A percentile compares a stretch with the other conserved stretches of the same genome.
Evolutionary conservation across 352 stramenopile genomes (phyloP).

Genomic region (Phytophthora aleatoria): DNA sequence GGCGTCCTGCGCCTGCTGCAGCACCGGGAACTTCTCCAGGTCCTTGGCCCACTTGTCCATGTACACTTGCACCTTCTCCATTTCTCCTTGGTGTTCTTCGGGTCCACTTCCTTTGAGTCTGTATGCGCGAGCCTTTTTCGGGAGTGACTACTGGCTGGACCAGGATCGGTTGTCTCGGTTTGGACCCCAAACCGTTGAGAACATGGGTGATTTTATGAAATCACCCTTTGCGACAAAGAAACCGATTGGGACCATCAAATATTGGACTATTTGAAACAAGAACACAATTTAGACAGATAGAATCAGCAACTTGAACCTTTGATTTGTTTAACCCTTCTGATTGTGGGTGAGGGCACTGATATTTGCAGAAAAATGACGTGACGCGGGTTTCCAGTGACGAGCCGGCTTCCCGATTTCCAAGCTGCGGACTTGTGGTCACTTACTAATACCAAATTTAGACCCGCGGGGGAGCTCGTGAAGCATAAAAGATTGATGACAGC

Average conservation of each 20-base stretch:
- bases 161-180: conserved; percentile 11
- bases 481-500: conserved; percentile 8
- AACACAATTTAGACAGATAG: not conserved
- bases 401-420: not conserved
- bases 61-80: conserved; percentile 86
- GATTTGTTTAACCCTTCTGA: not conserved
- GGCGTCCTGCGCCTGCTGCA: conserved; percentile 79
- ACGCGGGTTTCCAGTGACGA: not conserved
- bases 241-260: not conserved
- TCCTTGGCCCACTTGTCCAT: conserved; percentile 89
- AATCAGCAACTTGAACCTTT: not conserved
- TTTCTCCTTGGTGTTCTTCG: conserved; percentile 18
- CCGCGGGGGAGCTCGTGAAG: conserved; percentile 2
- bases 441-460: not conserved
- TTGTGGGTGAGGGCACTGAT: not conserved
- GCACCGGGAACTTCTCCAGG: conserved; percentile 80
- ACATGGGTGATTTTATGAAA: not conserved
- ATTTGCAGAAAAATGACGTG: conserved; percentile 15
- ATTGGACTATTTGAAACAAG: not conserved
- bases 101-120: conserved; percentile 8
- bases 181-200: conserved; percentile 9
- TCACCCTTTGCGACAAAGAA: not conserved
- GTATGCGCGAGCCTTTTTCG: conserved; percentile 19
- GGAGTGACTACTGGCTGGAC: conserved; percentile 22
- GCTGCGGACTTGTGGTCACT: conserved; percentile 6